These are phyloP conservation scores for Endotrypanum monterogeii DNA, from an alignment of 208 protist genomes.

Conservation along the genomic window DNA sequence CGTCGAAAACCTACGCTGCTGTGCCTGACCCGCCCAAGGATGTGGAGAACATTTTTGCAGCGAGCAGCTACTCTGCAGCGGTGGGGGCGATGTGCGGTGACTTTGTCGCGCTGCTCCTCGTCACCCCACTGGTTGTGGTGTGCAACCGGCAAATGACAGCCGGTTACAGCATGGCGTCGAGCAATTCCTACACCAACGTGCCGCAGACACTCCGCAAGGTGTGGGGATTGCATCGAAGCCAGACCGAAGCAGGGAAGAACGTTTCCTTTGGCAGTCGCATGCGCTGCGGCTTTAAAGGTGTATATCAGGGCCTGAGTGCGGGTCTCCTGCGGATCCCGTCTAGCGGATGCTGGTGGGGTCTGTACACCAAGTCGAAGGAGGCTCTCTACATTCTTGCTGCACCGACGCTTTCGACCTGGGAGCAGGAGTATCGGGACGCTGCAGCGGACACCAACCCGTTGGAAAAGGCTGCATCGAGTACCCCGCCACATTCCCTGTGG, in stretches of 20 bases:
- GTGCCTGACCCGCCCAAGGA: neutral
- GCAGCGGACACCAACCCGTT: neutral
- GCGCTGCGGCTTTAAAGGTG: slow-evolving; percentile 39
- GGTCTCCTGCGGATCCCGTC: slow-evolving; percentile 73
- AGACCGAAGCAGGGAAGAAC: neutral
- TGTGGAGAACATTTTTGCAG: slow-evolving; percentile 8
- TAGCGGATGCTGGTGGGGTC: slow-evolving; percentile 82
- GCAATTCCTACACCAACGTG: slow-evolving; percentile 50
- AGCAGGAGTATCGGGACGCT: slow-evolving; percentile 27
- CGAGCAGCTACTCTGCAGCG: slow-evolving; percentile 56
- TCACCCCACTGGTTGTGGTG: slow-evolving; percentile 71
- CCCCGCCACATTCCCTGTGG: slow-evolving; percentile 35
- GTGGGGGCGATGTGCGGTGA: slow-evolving; percentile 77
- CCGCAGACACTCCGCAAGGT: slow-evolving; percentile 47
- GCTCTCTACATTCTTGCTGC: slow-evolving; percentile 58
- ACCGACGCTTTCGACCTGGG: slow-evolving; percentile 56
- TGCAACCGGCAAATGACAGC: slow-evolving; percentile 86
- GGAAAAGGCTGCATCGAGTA: neutral
- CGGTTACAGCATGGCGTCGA: slow-evolving; percentile 64
- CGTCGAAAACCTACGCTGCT: neutral
- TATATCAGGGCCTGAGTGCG: slow-evolving; percentile 74
- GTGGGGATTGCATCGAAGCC: slow-evolving; percentile 48
- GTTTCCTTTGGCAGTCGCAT: slow-evolving; percentile 11
- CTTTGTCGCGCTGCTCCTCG: slow-evolving; percentile 57
- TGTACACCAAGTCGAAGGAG: slow-evolving; percentile 81